A percentile compares a stretch with the other conserved stretches of the same genome.
Conservation (phyloP, 2,329 filamentous ascomycete genomes). For the Neofusicoccum sp. region DNA sequence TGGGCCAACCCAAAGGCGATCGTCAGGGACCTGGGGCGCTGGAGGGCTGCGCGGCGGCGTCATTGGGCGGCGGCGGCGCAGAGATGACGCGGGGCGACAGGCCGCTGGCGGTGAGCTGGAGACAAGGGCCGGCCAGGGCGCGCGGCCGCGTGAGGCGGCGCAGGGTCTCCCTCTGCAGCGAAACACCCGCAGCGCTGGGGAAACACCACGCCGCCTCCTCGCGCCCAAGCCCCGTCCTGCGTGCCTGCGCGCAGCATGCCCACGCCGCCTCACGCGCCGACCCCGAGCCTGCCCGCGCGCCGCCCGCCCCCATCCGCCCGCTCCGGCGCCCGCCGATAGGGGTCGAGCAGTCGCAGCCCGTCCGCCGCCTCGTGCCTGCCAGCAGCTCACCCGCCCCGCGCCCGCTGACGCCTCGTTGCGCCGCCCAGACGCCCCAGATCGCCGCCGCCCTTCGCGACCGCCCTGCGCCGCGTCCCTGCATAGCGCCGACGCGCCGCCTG, state of each 20-base stretch:
- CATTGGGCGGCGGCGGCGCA: conserved; percentile 10
- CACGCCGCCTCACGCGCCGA: too few relatives aligned
- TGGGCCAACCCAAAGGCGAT: conserved; percentile 3
- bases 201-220: not conserved
- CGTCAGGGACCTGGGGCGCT: conserved; percentile 12
- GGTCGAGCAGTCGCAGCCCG: too few relatives aligned
- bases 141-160: not conserved
- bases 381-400: not conserved
- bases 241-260: not conserved
- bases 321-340: too few relatives aligned
- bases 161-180: not conserved
- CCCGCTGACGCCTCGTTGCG: not conserved
- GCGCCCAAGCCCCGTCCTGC: not conserved
- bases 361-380: not conserved
- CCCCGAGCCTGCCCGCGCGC: too few relatives aligned
- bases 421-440: not conserved
- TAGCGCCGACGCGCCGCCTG: conserved; percentile 12
- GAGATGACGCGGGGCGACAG: conserved; percentile 10
- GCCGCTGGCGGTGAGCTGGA: conserved; percentile 1
- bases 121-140: not conserved
- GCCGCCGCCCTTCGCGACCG: conserved; percentile 14
- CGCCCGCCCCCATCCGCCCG: too few relatives aligned
- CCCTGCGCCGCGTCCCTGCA: not conserved
- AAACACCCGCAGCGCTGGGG: conserved; percentile 2
- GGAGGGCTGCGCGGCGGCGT: conserved; percentile 1